Base-by-base conservation (phyloP, 2,329 filamentous ascomycete species). In the Eutypa lata region DNA sequence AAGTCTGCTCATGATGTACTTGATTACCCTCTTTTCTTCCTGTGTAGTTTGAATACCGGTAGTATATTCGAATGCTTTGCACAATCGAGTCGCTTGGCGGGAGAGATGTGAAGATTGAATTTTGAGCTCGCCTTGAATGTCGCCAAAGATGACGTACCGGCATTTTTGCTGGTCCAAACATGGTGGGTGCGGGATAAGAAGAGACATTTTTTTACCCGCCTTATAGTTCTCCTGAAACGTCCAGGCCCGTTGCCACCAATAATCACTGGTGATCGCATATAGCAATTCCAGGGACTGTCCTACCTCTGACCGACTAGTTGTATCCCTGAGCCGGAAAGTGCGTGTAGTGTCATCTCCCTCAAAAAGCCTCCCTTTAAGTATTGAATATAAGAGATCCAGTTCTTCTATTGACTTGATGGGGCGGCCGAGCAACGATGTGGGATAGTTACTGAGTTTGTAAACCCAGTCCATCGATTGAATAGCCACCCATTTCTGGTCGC, bases 211-310 rank as follows among this genome's bases (percentile, higher is more conserved):
- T 13, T 46, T 28, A 2, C 61, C 58, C 2, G 57, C 65, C 22
- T 62, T 57, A 44, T 70, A 69, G 48, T 66, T 70, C 50, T 70
- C 65, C 24, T 70, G 65, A 21, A 66, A 70, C 0, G 61, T 69
- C 68, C 67, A 70, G 2, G 65, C 65, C 7, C 68, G 57, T 0
- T 40, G 54, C 67, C 65, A 70, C 67, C 65, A 70, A 3, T 33
- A 42, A 10, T 69, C 66, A 1, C 28, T 31, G 0, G 64, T 67
- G 14, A 49, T 49, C n/a, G 21, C 10, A 21, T 42, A 21, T 43
- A 50, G 11, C 16, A 44, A 26, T 33, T 44, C 8, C 26, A 50
- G 33, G 8, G 22, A 28, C n/a, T 50, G 11, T 19, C 16, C 21
- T 18, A 33, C 38, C 26, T 13, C 16, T 11, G 3, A 13, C 10